Percentiles rank a stretch among this genome's conserved stretches.
Conservation (phyloP, 306 rosid genomes). For the Dalbergia cochinchinensis region DNA sequence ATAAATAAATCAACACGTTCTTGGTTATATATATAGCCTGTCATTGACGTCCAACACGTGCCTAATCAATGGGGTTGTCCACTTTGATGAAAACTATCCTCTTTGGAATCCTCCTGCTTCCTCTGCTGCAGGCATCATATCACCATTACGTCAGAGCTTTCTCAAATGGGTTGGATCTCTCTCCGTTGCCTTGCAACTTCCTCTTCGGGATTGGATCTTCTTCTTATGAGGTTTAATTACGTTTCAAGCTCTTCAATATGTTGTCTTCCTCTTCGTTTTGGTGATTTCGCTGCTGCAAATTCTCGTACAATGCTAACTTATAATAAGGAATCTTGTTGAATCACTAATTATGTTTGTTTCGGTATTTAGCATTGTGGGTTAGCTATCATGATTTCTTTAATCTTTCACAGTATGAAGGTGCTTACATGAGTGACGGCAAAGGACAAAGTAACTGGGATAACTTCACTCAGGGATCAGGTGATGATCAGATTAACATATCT, state of each 20-base stretch:
- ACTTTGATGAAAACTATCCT: background rate
- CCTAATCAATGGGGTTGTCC: constrained; percentile 13
- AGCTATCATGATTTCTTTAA: background rate
- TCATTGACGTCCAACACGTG: background rate
- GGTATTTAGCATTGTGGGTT: background rate
- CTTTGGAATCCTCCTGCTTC: constrained; percentile 4
- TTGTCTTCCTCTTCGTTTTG: background rate
- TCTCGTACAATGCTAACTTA: background rate
- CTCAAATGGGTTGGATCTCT: constrained; percentile 14
- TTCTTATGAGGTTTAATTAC: constrained; percentile 65
- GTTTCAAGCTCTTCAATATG: background rate
- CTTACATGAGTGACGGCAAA: constrained; percentile 67
- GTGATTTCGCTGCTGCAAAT: background rate
- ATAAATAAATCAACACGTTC: background rate
- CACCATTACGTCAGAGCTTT: background rate
- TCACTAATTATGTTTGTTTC: background rate
- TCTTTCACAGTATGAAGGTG: constrained; percentile 70
- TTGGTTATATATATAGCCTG: background rate
- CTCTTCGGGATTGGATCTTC: constrained; percentile 80
- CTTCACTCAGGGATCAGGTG: constrained; percentile 68
- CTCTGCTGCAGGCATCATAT: background rate
- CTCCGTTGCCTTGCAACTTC: constrained; percentile 52
- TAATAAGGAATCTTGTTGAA: background rate
- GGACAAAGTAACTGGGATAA: constrained; percentile 75
- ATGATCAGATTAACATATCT: background rate